Evolutionary conservation across 345 rosid species (phyloP), one percentile per base, ranked within the genome.

Genomic region (Salix caprea): DNA sequence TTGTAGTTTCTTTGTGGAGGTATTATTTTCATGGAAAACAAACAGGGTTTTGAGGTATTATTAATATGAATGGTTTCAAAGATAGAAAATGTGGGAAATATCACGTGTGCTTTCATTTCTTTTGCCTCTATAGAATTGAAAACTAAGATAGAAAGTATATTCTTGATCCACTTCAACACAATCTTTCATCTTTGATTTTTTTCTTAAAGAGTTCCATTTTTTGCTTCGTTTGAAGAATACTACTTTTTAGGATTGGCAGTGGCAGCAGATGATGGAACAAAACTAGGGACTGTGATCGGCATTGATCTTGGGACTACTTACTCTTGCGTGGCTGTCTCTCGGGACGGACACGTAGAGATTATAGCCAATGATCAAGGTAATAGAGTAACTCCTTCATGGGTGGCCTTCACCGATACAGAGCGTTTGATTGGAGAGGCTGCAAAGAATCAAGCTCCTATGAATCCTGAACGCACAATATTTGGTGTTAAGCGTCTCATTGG

Each of bases 321-420:
- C 69, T 88, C 92, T 13, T 88, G 90, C 64, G 90, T 90, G 61
- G 93, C 85, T 26, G 87, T 86, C 19, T 82, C 79, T 74, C 82
- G 78, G 69, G 82, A 85, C 48, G 86, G 87, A 21, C 82, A 79
- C 26, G 83, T 85, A 28, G 93, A 90, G 78, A 86, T 90, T 46
- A 79, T 88, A 80, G 91, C 93, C 62, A 90, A 90, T 77, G 89
- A 90, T 83, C 89, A 88, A 67, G 91, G 90, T 3, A 88, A 88
- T 82, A 81, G 93, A 74, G 88, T 88, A 69, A 90, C 90, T 69
- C 91, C 93, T 28, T 88, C 93, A 0, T 87, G 91, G 91, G 93
- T 90, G 48, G 91, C 93, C 1, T 90, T 88, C 78, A 86, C 93
- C 30, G 93, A 88, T 36, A 80, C 85, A 0, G 90, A 91, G 78